phyloP scores from a whole-genome alignment of 73 alveolate species.

The Effrenium voratum region DNA sequence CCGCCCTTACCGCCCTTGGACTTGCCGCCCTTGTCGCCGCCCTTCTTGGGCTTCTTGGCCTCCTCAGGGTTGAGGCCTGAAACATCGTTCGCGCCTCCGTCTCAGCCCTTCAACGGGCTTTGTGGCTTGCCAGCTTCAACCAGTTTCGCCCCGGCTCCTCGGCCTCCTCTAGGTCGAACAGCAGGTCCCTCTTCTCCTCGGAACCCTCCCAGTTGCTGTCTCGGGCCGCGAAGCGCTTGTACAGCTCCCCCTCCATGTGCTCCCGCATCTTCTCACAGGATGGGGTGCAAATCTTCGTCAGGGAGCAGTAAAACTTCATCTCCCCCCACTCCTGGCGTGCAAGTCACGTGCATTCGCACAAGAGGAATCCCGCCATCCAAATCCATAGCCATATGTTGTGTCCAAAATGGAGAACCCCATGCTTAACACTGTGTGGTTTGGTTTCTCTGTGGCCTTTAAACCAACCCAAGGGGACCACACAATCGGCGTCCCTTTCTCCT shows the following conservation, averaged over 20 bases:
- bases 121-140: no score
- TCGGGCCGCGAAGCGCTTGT: constrained; percentile 52
- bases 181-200: constrained; percentile 59
- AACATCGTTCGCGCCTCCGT: no score
- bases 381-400: no score
- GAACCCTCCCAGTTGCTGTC: constrained; percentile 76
- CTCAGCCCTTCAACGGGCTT: no score
- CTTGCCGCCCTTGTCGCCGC: constrained; percentile 67
- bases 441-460: not conserved
- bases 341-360: not conserved
- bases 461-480: not conserved
- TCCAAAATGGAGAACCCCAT: no score
- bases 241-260: constrained; percentile 79
- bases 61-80: no score
- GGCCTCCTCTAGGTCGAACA: constrained; percentile 60
- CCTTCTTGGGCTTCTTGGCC: constrained; percentile 68
- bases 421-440: no score
- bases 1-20: not conserved
- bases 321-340: constrained; percentile 22
- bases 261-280: constrained; percentile 82
- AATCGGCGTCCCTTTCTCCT: not conserved
- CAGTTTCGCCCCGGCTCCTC: no score
- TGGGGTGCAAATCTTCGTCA: constrained; percentile 70
- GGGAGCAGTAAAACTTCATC: constrained; percentile 84
- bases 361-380: not conserved